Percentiles rank a stretch among this genome's conserved stretches.
Conservation (phyloP, 169 alveolate genomes). For the Toxoplasma gondii region DNA sequence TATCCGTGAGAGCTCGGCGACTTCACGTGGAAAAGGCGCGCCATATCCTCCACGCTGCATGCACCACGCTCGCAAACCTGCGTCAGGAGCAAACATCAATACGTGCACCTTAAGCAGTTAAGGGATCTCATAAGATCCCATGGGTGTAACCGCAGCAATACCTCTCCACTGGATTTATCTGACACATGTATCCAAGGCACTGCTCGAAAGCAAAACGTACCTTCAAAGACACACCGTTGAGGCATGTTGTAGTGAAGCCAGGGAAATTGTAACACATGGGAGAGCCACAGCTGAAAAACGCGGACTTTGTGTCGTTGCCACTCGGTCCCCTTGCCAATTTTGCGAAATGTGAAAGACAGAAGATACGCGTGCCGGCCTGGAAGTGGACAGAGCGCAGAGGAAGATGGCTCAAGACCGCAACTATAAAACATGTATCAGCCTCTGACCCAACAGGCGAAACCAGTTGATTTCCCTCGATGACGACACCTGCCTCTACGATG, state of each 20-base stretch:
- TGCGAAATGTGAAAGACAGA: conserved; percentile 67
- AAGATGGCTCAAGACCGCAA: background rate
- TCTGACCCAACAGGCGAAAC: background rate
- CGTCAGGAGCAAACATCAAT: background rate
- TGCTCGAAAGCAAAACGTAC: background rate
- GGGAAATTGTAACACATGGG: conserved; percentile 69
- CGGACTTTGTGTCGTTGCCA: conserved; percentile 68
- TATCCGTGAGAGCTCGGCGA: conserved; percentile 39
- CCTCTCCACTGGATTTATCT: background rate
- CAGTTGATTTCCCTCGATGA: too few relatives aligned
- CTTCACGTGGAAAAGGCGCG: conserved; percentile 61
- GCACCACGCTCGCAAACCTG: conserved; percentile 73
- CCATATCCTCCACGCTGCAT: conserved; percentile 72
- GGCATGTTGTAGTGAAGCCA: conserved; percentile 68
- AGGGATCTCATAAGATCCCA: too few relatives aligned
- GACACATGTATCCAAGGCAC: too few relatives aligned
- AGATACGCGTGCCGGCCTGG: conserved; percentile 57
- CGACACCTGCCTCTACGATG: too few relatives aligned
- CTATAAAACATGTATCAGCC: background rate
- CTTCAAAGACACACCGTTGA: conserved; percentile 64
- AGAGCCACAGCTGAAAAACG: conserved; percentile 65
- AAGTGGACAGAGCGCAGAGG: background rate
- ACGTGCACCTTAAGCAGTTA: background rate
- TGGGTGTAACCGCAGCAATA: background rate
- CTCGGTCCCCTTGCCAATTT: conserved; percentile 68